Evolutionary conservation across 2,329 filamentous ascomycete species (phyloP), one percentile per base, ranked within the genome.

Genomic region (Xylaria polymorpha): DNA sequence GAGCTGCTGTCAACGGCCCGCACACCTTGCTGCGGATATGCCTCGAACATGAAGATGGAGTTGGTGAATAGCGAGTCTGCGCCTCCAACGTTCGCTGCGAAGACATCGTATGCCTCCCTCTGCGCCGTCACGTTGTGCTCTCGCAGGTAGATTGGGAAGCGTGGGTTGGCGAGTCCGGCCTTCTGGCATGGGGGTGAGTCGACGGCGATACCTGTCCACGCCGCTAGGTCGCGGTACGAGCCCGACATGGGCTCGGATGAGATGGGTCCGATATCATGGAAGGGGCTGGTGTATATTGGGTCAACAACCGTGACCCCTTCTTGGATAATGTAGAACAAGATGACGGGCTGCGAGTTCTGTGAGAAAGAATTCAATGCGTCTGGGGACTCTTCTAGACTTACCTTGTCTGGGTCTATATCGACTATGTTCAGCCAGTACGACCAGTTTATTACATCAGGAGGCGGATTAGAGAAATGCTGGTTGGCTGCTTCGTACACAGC

Each of bases 401-500:
- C 67, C 29, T 64, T 72, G 8, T 68, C 65, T 12, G 57, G 57
- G 73, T 64, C 66, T 66, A 71, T 7, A 64, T 43, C 39, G 44
- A 64, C 65, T n/a, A 51, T 60, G 53, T 72, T 72, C 25, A 72
- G 15, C 50, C 70, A 71, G 60, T 69, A 64, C 12, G 61, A 59
- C 41, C 63, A 71, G 35, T 68, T 73, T 3, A 71, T 61, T 29
- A 74, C 18, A 8, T 71, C 68, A 7, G 67, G 60, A 20, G 71
- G 65, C 25, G 53, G 65, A 48, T 81, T 80, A 8, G 83, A 73
- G 1, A 85, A 77, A 44, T 84, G 69, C 7, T 85, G 74, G 61
- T 87, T 87, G 37, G 81, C 80, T 3, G 80, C 78, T 8, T 81
- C 72, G 70, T 85, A 88, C 9, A 87, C 77, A 5, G 76, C 77